Percentiles rank a stretch among this genome's conserved stretches.
Conservation (phyloP, 2,329 filamentous ascomycete genomes). For the Shiraia bambusicola region DNA sequence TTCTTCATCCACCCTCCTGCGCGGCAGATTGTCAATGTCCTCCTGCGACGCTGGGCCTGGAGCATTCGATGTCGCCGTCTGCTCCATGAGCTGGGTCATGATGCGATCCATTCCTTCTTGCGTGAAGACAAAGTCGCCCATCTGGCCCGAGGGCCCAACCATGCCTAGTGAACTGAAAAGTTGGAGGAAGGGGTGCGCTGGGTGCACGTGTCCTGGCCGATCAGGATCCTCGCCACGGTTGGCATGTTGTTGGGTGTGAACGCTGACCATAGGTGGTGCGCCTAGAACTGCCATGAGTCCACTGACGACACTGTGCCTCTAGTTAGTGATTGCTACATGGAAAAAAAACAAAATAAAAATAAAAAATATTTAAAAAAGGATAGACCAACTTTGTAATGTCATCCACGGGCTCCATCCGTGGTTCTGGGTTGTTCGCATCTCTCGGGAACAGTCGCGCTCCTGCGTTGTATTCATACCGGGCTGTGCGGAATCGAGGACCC, state of each 20-base stretch:
- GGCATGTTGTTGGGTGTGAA: slow-evolving; percentile 13
- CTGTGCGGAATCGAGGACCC: slow-evolving; percentile 12
- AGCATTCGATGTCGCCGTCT: slow-evolving; percentile 72
- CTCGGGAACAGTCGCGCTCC: slow-evolving; percentile 51
- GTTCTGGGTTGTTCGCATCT: slow-evolving; percentile 54
- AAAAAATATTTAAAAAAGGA: too few relatives aligned
- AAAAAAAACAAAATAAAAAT: too few relatives aligned
- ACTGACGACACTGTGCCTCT: slow-evolving; percentile 30
- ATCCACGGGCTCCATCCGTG: slow-evolving; percentile 49
- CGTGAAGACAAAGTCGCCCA: slow-evolving; percentile 83
- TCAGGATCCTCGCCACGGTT: slow-evolving; percentile 7
- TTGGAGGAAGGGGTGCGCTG: slow-evolving; percentile 45
- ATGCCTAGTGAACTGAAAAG: slow-evolving; percentile 45
- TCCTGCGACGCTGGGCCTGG: slow-evolving; percentile 76
- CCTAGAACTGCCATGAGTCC: slow-evolving; percentile 40
- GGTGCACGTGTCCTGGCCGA: slow-evolving; percentile 7
- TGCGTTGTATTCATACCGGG: slow-evolving; percentile 36
- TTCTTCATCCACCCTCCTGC: slow-evolving; percentile 67
- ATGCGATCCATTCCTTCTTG: slow-evolving; percentile 90
- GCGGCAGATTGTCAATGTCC: slow-evolving; percentile 73
- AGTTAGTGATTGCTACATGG: background rate
- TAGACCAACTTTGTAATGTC: slow-evolving; percentile 43
- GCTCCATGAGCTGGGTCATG: slow-evolving; percentile 84
- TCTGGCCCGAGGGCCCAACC: slow-evolving; percentile 41
- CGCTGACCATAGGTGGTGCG: slow-evolving; percentile 23